Evolutionary conservation across 1,139 yeast species (phyloP), one percentile per base, ranked within the genome.

Genomic region (Debaryomycetaceae sp.): DNA sequence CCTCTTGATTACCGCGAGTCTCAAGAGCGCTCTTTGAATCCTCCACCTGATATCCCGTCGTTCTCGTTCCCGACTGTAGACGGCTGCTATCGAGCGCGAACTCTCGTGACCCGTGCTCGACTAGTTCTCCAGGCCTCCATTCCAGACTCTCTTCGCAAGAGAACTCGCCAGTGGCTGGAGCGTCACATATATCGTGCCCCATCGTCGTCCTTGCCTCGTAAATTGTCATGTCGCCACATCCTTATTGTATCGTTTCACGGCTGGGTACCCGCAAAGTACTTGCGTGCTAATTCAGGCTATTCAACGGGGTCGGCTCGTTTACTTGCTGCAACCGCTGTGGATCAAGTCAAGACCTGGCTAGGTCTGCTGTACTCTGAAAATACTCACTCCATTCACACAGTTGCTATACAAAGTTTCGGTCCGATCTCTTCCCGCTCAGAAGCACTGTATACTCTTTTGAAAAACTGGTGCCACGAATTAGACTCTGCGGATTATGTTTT

Each of bases 351-450:
- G n/a, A n/a, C n/a, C n/a, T n/a, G n/a, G n/a, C n/a, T n/a, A n/a
- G n/a, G n/a, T n/a, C n/a, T n/a, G n/a, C n/a, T n/a, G n/a, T n/a
- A n/a, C n/a, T n/a, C n/a, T n/a, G n/a, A n/a, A n/a, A n/a, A 39
- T 26, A 43, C 48, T 16, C 40, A 39, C 29, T 52, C 50, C 13
- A 58, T 71, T n/a, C 62, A 62, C 23, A 56, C 69, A 0, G 63
- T 72, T 13, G 62, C 73, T 4, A 44, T 72, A 13, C 77, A 72
- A 37, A 76, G 77, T 1, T 62, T 64, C 32, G 77, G 77, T 2
- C 55, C 53, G 26, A 53, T 68, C 3, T 47, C 51, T 21, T 66
- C 65, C 19, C 38, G 75, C 29, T 66, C 58, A 3, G 51, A 53
- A 16, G 47, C 51, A 23, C 47, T 60, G 23, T 32, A 55, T 12